These are phyloP conservation scores for Aeschynomene evenia DNA, from an alignment of 306 rosid species.

Conservation along the genomic window DNA sequence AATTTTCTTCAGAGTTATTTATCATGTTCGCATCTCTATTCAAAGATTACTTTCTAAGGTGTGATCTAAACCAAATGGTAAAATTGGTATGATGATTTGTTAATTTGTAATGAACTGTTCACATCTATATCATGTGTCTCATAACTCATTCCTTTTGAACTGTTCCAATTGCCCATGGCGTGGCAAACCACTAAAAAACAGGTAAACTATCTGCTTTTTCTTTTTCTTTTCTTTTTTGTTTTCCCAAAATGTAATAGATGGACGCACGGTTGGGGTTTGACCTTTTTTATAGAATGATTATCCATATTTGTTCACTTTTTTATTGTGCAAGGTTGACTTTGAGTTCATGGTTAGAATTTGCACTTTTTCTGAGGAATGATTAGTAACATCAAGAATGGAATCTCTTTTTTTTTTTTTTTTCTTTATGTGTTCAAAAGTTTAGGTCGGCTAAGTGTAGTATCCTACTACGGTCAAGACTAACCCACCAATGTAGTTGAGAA, in stretches of 20 bases:
- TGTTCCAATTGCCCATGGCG: background rate
- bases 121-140: background rate
- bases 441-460: no score
- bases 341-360: background rate
- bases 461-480: no score
- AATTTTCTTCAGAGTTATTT: background rate
- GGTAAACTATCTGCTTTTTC: background rate
- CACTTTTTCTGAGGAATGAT: background rate
- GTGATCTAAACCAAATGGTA: background rate
- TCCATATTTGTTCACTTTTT: background rate
- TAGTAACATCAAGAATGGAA: constrained; percentile 6
- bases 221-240: background rate
- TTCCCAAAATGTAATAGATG: background rate
- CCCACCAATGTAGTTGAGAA: no score
- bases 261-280: constrained; percentile 10
- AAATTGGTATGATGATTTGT: background rate
- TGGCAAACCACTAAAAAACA: background rate
- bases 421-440: no score
- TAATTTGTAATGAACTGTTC: no score
- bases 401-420: no score
- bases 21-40: background rate
- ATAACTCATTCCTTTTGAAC: background rate
- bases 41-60: background rate
- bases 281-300: background rate
- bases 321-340: constrained; percentile 18